Conservation (phyloP, 2,329 filamentous ascomycete species). For the Elsinoe ampelina region DNA sequence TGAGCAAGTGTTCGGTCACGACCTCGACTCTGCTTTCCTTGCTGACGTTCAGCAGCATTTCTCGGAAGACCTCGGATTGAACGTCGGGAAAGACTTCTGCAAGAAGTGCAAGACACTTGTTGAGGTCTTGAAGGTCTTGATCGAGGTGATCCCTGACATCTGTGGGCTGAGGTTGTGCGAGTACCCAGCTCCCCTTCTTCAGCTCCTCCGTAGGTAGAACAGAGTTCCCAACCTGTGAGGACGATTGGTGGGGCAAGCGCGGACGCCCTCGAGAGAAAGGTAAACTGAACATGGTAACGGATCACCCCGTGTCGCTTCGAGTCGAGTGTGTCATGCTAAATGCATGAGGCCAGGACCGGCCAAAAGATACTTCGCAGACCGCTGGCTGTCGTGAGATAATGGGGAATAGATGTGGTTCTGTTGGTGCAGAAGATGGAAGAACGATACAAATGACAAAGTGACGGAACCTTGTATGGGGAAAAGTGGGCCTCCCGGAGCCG, state of each 20-base stretch:
- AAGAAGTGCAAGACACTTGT: conserved; percentile 58
- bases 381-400: not conserved
- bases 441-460: not conserved
- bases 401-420: not conserved
- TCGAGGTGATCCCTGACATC: conserved; percentile 29
- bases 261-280: not conserved
- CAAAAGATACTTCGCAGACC: too few relatives aligned
- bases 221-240: not conserved
- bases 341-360: too few relatives aligned
- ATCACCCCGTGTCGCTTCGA: not conserved
- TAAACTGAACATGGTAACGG: not conserved
- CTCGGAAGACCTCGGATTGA: conserved; percentile 72
- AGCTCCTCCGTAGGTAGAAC: not conserved
- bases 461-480: conserved; percentile 4
- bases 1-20: conserved; percentile 67
- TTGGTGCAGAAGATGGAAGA: not conserved
- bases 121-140: conserved; percentile 59
- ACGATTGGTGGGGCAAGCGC: not conserved
- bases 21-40: conserved; percentile 68
- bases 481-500: not conserved
- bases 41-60: conserved; percentile 67
- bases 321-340: not conserved
- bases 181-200: conserved; percentile 6
- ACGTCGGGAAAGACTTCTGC: conserved; percentile 68
- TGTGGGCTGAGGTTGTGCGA: not conserved